Base-by-base conservation (phyloP, 2,329 filamentous ascomycete species). In the Aspergillus aculeatus region DNA sequence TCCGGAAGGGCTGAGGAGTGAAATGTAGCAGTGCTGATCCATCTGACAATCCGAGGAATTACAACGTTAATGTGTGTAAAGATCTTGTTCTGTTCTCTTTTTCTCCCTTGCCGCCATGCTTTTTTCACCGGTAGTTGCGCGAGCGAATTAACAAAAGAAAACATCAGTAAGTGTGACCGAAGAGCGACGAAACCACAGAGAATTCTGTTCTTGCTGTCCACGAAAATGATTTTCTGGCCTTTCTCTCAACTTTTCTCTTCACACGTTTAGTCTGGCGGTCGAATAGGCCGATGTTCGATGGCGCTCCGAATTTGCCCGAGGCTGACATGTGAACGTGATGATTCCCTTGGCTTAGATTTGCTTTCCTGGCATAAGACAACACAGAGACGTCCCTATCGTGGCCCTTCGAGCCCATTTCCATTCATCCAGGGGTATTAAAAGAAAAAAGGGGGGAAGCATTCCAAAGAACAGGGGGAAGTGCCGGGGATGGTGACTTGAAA, bases 21-120 rank as follows among this genome's bases (percentile, higher is more conserved):
- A 65, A 74, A 71, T 67, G 69, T 68, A 70, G 68, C 59, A 75
- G 71, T 77, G 75, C 72, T 77, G 76, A 74, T 66, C 67, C 73
- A 77, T 72, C 70, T 75, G 73, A 77, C 65, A 77, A 74, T 73
- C 75, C 70, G 71, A 70, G 71, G 74, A 76, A 77, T 77, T 78
- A 78, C 76, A 78, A 76, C 74, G 75, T 74, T 72, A 72, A 68
- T 70, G 38, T 44, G 16, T 44, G 67, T 67, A 69, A 66, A 66
- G 62, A 67, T 63, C 57, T 73, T 70, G 57, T 61, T 71, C 68
- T 69, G 38, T 44, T 16, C 38, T 44, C 38, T 44, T 44, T 10
- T 65, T 73, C 32, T 70, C 73, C 70, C 73, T 72, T 76, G 75
- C 73, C 74, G 76, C 75, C 74, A 77, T 29, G 26, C 71, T 68